These are phyloP conservation scores for Epichloe uncinata DNA, from an alignment of 2,329 filamentous ascomycete species.

Conservation along the genomic window DNA sequence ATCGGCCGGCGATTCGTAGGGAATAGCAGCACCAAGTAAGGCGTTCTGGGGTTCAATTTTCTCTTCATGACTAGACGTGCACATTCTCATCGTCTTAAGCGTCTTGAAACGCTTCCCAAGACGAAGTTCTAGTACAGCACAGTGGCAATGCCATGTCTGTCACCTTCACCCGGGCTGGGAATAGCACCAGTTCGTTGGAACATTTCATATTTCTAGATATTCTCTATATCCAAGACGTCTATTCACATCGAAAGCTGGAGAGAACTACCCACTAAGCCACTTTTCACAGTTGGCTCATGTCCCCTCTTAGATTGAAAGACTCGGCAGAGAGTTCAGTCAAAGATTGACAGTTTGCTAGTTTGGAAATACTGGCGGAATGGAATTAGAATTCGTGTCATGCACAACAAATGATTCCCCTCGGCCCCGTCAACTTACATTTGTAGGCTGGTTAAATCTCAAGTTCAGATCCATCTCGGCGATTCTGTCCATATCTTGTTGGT, in stretches of 20 bases:
- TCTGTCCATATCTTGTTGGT: slow-evolving; percentile 49
- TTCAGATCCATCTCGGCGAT: slow-evolving; percentile 52
- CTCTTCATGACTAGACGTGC: neutral
- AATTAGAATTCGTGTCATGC: neutral
- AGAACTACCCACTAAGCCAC: neutral
- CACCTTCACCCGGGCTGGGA: neutral
- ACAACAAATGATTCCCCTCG: neutral
- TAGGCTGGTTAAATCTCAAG: slow-evolving; percentile 66
- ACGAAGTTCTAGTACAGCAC: neutral
- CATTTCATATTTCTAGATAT: neutral
- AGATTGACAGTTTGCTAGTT: slow-evolving; percentile 3
- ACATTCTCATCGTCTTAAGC: neutral
- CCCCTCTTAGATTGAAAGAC: neutral
- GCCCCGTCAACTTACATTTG: slow-evolving; percentile 38
- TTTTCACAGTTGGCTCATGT: neutral
- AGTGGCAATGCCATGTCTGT: neutral
- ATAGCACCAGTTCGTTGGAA: neutral
- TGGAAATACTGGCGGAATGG: slow-evolving; percentile 1
- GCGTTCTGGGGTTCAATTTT: neutral
- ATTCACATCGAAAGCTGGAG: neutral
- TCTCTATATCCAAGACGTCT: neutral
- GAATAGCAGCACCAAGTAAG: neutral
- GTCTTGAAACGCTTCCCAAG: neutral
- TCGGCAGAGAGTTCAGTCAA: neutral
- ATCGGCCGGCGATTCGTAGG: neutral